Evolutionary conservation across 1,284 basidiomycete species (phyloP).

Genomic region (Fistulinella cinereoalba): DNA sequence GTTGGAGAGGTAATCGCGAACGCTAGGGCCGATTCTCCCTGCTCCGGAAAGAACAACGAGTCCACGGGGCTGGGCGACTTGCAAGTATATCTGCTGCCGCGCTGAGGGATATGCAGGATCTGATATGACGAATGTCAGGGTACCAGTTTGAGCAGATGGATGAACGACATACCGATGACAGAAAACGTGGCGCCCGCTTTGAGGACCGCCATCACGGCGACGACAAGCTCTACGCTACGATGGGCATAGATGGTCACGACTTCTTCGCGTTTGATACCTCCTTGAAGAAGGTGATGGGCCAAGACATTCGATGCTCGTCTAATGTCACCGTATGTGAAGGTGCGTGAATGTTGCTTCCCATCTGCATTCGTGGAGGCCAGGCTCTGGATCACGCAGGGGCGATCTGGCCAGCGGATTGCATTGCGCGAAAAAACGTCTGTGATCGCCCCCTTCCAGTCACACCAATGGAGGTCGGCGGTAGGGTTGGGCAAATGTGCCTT

Average conservation of each 20-base stretch:
- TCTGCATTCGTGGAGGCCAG: conserved; percentile 46
- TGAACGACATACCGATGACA: conserved; percentile 75
- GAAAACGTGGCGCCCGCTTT: conserved; percentile 98
- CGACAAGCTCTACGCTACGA: conserved; percentile 93
- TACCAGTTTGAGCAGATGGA: not conserved
- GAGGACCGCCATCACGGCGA: conserved; percentile 95
- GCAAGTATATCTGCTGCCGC: conserved; percentile 93
- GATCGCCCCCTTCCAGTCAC: conserved; percentile 94
- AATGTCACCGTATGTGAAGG: conserved; percentile 82
- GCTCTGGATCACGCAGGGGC: conserved; percentile 82
- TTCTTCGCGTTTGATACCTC: conserved; percentile 89
- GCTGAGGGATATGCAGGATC: conserved; percentile 97
- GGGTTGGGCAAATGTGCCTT: conserved; percentile 79
- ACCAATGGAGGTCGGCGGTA: conserved; percentile 91
- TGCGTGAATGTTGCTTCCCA: conserved; percentile 52
- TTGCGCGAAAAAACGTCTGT: conserved; percentile 90
- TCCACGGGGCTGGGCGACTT: conserved; percentile 92
- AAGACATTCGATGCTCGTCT: conserved; percentile 86
- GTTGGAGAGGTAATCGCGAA: conserved; percentile 81
- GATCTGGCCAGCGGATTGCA: conserved; percentile 73
- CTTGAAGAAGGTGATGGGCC: conserved; percentile 86
- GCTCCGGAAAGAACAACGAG: conserved; percentile 92
- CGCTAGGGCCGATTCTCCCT: conserved; percentile 77
- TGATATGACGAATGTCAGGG: conserved; percentile 28
- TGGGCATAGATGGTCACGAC: conserved; percentile 99